phyloP scores from a whole-genome alignment of 176 grass and related monocot species.

The Oryza nivara region DNA sequence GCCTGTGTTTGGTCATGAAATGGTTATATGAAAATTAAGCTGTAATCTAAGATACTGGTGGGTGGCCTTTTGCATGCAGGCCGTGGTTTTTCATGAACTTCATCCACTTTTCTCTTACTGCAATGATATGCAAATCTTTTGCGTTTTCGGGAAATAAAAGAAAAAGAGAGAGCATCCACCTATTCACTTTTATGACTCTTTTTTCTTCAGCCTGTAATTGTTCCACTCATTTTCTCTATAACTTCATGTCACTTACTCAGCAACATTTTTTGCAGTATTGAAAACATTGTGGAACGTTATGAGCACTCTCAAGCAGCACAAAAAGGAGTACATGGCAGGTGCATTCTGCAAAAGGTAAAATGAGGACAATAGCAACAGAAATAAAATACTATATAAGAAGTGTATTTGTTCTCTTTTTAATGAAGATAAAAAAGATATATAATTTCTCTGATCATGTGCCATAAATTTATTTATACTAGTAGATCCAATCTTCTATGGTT shows the following conservation, averaged over 20 bases:
- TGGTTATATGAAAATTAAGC: no score
- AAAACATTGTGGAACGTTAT: conserved; percentile 36
- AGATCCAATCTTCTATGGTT: no score
- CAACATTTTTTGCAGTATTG: conserved; percentile 29
- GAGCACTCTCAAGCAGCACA: conserved; percentile 14
- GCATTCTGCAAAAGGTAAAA: conserved; percentile 29
- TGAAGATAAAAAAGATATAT: not conserved
- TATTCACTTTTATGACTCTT: not conserved
- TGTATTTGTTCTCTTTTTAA: not conserved
- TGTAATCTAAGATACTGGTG: no score
- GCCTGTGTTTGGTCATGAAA: no score
- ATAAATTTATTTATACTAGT: not conserved
- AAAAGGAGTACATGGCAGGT: not conserved
- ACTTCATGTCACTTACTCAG: no score
- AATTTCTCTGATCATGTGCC: not conserved
- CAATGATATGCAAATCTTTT: no score
- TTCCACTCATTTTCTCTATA: no score
- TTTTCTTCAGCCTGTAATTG: not conserved
- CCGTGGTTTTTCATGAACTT: no score
- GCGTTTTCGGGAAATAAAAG: no score
- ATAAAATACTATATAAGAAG: not conserved
- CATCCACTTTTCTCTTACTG: no score
- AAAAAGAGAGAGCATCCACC: no score
- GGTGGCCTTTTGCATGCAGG: no score
- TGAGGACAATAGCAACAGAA: not conserved